Evolutionary conservation across 2,329 filamentous ascomycete genomes (phyloP).

Genomic region (Sarocladium oryzae): DNA sequence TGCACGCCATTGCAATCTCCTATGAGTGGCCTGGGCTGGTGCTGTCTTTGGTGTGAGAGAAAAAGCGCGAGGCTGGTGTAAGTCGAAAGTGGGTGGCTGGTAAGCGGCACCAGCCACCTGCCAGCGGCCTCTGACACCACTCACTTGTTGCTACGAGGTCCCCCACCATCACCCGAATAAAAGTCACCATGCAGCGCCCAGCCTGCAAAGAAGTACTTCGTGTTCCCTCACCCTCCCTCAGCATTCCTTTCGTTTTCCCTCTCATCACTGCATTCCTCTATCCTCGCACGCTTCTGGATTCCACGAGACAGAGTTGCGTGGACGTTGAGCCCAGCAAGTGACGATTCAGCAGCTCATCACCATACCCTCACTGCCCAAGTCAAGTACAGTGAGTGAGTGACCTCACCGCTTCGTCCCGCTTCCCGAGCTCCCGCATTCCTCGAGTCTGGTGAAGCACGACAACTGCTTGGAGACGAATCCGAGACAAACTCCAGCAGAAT

Average conservation of each 20-base stretch:
- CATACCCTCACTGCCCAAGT: conserved; percentile 2
- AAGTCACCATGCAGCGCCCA: conserved; percentile 8
- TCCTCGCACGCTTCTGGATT: background rate
- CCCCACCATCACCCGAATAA: conserved; percentile 6
- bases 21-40: background rate
- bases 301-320: background rate
- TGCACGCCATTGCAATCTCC: conserved; percentile 1
- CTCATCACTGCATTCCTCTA: background rate
- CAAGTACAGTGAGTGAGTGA: conserved; percentile 3
- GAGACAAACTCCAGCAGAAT: background rate
- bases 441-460: background rate
- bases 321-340: background rate
- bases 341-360: background rate
- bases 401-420: conserved; percentile 9
- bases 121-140: background rate
- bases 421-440: conserved; percentile 9
- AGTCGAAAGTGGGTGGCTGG: conserved; percentile 11
- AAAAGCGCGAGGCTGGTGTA: conserved; percentile 12
- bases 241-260: background rate
- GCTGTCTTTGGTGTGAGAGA: background rate
- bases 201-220: conserved; percentile 1
- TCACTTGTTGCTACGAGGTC: background rate
- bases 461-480: background rate
- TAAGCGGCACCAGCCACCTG: background rate
- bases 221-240: background rate